Base-by-base conservation (phyloP, 768 basidiomycete genomes). In the Lyophyllum semitale region DNA sequence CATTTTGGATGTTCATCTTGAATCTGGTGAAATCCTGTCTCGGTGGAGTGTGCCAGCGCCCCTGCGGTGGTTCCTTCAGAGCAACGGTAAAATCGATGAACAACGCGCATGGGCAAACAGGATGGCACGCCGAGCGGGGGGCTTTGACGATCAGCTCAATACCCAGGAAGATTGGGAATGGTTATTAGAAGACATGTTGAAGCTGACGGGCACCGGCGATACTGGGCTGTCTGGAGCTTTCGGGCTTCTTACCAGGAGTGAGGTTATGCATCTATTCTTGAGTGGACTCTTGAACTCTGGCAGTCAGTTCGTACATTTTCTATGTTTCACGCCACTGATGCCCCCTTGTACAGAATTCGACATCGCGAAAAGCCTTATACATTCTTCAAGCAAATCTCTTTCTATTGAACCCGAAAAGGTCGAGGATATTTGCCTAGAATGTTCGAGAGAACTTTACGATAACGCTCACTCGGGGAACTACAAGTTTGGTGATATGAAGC, bases 401-500 rank as follows among this genome's bases (percentile, higher is more conserved):
- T 73, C 74, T 0, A 71, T 96, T 17, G 73, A 77, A 26, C 61
- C 75, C 23, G 68, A 74, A 22, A 70, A 71, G 4, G 70, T 91
- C 4, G 95, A 98, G 69, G 83, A 87, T 29, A 83, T 96, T 12
- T 94, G 93, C 61, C 73, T 99, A 18, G 68, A 84, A 1, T 85
- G 85, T 40, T 93, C 92, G 3, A 82, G 84, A 44, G 97, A 98
- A 73, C 85, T 97, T 58, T 99, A 98, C 70, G 94, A 98, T 67
- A 98, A 98, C 63, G 91, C 97, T 2, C 86, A 81, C 59, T 89
- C 87, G 0, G 97, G 94, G 5, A 99, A 98, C 64, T 88, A 94
- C 67, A 91, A 93, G 61, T 79, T 83, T 33, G 95, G 96, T 4
- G 93, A 96, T 48, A 98, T 99, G 95, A 96, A 94, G 68, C 77